These are phyloP conservation scores for Dactylella cylindrospora DNA, from an alignment of 2,329 filamentous ascomycete species.

Conservation along the genomic window DNA sequence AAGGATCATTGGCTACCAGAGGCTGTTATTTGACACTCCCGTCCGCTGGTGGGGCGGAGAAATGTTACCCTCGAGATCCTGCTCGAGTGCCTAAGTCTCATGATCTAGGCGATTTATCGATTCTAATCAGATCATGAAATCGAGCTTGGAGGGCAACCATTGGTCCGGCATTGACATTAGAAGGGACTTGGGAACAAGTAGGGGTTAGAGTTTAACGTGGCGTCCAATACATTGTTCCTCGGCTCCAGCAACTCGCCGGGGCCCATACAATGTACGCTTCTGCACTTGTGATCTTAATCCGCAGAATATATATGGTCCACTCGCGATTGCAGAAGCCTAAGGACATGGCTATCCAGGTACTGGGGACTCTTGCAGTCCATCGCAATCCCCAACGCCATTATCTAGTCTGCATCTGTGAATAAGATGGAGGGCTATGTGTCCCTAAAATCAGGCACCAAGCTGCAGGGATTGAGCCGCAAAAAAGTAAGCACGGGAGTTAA, in stretches of 20 bases:
- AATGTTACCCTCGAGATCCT: background rate
- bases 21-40: conserved; percentile 1
- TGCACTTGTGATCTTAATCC: conserved; percentile 9
- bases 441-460: conserved; percentile 34
- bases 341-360: conserved; percentile 23
- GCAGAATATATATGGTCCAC: conserved; percentile 1
- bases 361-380: conserved; percentile 28
- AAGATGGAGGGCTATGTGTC: conserved; percentile 18
- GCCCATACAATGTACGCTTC: too few species aligned
- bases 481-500: conserved; percentile 11
- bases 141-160: too few species aligned
- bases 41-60: background rate
- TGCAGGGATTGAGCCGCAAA: conserved; percentile 17
- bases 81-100: too few species aligned
- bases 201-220: too few species aligned
- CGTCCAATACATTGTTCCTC: too few species aligned
- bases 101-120: background rate
- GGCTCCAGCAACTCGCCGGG: too few species aligned
- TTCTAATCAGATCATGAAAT: too few species aligned
- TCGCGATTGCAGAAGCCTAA: conserved; percentile 17
- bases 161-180: too few species aligned
- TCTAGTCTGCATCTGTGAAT: conserved; percentile 33
- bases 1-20: background rate
- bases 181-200: too few species aligned
- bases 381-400: conserved; percentile 28